Evolutionary conservation across 2,329 filamentous ascomycete species (phyloP).

Genomic region (Cladosporium sp.): DNA sequence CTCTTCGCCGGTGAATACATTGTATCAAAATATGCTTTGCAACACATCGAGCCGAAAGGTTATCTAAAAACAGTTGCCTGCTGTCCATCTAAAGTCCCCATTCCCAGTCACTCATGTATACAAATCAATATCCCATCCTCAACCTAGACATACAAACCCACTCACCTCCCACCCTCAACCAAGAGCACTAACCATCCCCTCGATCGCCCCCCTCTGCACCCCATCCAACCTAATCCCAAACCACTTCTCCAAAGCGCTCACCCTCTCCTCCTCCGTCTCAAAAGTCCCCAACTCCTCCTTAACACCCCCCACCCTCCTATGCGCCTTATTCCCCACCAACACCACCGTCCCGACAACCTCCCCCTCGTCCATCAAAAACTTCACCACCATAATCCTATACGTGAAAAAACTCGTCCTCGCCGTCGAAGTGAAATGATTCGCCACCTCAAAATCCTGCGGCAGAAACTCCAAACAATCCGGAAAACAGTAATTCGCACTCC

Average conservation of each 20-base stretch:
- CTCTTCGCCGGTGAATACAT: too few relatives aligned
- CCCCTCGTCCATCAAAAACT: conserved; percentile 46
- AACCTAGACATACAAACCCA: too few relatives aligned
- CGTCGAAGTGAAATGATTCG: conserved; percentile 55
- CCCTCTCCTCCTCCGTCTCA: conserved; percentile 38
- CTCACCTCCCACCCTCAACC: too few relatives aligned
- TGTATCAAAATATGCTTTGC: too few relatives aligned
- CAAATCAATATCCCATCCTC: too few relatives aligned
- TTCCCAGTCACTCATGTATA: too few relatives aligned
- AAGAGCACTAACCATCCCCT: conserved; percentile 18
- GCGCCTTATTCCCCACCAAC: conserved; percentile 41
- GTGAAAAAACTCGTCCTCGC: conserved; percentile 51
- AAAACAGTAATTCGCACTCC: conserved; percentile 62
- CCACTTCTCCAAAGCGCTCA: conserved; percentile 39
- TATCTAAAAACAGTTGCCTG: too few relatives aligned
- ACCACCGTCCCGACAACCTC: conserved; percentile 35
- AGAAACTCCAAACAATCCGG: conserved; percentile 57
- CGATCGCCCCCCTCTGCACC: conserved; percentile 36
- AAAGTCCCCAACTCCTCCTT: conserved; percentile 39
- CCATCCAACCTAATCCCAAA: conserved; percentile 41
- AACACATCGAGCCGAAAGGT: too few relatives aligned
- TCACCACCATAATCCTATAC: conserved; percentile 48
- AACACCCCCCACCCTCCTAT: conserved; percentile 41
- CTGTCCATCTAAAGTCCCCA: too few relatives aligned
- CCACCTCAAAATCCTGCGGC: conserved; percentile 55